These are phyloP conservation scores for Plasmodium gallinaceum DNA, from an alignment of 169 alveolate species.

Conservation along the genomic window DNA sequence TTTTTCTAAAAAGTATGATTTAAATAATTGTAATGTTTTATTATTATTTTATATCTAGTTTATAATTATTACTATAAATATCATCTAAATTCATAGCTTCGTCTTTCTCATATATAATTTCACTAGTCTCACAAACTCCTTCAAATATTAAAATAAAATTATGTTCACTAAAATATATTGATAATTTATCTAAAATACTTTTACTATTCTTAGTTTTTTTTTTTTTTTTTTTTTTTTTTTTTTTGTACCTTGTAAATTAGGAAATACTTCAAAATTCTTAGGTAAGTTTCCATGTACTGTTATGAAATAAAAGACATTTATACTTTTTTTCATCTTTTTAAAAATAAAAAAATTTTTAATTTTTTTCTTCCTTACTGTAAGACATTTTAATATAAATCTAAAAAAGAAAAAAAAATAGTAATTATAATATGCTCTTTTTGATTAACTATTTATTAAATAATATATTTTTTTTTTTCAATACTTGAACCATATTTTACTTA, in stretches of 20 bases:
- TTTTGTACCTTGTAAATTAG: slow-evolving; percentile 66
- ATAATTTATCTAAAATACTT: too few relatives aligned
- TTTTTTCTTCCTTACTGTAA: slow-evolving; percentile 60
- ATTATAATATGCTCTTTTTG: not conserved
- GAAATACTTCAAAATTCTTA: slow-evolving; percentile 56
- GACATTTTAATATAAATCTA: slow-evolving; percentile 76
- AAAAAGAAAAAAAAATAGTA: slow-evolving; percentile 12
- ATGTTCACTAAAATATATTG: not conserved
- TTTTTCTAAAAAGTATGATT: slow-evolving; percentile 33
- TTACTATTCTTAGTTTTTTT: not conserved
- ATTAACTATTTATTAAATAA: not conserved
- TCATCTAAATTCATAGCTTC: slow-evolving; percentile 59
- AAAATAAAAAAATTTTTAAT: not conserved
- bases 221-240: slow-evolving; percentile 14
- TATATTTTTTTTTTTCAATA: not conserved
- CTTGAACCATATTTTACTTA: not conserved
- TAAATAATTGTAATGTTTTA: slow-evolving; percentile 12
- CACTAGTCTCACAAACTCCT: slow-evolving; percentile 76
- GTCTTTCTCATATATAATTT: slow-evolving; percentile 51
- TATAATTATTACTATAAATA: slow-evolving; percentile 47
- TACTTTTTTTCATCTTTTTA: not conserved
- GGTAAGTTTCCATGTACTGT: slow-evolving; percentile 63
- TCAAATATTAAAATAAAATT: slow-evolving; percentile 1
- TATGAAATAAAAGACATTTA: slow-evolving; percentile 6
- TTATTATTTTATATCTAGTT: not conserved